Base-by-base conservation (phyloP, 352 stramenopile species). In the Globisporangium nagaii region DNA sequence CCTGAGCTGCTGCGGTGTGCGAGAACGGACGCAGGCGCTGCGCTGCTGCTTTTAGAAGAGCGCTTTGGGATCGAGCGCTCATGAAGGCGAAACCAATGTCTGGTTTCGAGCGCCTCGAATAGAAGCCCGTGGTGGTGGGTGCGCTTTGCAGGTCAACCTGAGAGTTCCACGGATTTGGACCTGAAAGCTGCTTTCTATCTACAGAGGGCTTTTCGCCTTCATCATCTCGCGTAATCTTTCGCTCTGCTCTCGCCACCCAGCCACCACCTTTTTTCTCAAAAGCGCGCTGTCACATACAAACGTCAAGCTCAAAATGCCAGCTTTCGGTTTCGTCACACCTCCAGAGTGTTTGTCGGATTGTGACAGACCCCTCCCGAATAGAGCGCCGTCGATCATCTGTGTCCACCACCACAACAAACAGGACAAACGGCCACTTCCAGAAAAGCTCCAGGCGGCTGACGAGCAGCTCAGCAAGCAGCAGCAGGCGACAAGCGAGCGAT, bases 281-380 rank as follows among this genome's bases (percentile, higher is more conserved):
- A 47, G 36, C 36, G 10, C 17, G 17, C 35, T 24, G n/a, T 37
- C 6, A 19, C 20, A 46, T 45, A 25, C 7, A 4, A 50, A 13
- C 27, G 2, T 8, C 15, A 4, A 24, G 10, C n/a, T 15, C 24
- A 15, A 31, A 32, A 47, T 30, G 22, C 0, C 0, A 10, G 8
- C 25, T 22, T 9, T 24, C 15, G 15, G 20, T 42, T 42, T 25
- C 20, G n/a, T 36, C 27, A 3, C 28, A n/a, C 17, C 19, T 10
- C 8, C 44, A 51, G 43, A 50, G 28, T 51, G 44, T 9, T 51
- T 31, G 28, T 51, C 44, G 5, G 28, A 47, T 47, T 47, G 41
- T 47, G 41, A 31, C 41, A 8, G 41, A 47, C 25, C 22, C 25
- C 4, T 3, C 19, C 27, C 5, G 7, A 51, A 51, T 51, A 51